A percentile compares a stretch with the other conserved stretches of the same genome.
Conservation (phyloP, 78 protist genomes). For the Dictyostelium firmibasis region DNA sequence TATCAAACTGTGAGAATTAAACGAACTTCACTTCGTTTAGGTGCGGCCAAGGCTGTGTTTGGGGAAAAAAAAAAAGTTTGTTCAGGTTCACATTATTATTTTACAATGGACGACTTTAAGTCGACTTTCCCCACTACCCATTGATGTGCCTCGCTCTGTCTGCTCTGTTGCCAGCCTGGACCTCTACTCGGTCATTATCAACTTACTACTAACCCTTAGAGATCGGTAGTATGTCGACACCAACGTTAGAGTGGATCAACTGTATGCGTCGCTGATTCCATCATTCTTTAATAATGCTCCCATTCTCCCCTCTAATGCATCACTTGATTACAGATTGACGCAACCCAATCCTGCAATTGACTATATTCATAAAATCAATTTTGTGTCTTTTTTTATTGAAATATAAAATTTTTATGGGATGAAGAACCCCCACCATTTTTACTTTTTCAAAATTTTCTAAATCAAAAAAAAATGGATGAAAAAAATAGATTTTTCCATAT, state of each 20-base stretch:
- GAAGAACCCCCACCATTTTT: too few species aligned
- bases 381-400: too few species aligned
- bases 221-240: not conserved
- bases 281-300: not conserved
- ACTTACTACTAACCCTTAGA: not conserved
- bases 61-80: not conserved
- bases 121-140: not conserved
- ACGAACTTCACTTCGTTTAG: too few species aligned
- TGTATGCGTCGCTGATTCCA: not conserved
- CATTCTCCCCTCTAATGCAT: not conserved
- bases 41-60: too few species aligned
- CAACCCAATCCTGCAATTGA: not conserved
- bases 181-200: not conserved
- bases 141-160: not conserved
- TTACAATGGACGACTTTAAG: not conserved
- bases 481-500: too few species aligned
- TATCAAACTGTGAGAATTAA: not conserved
- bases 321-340: not conserved
- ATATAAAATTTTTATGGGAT: not conserved
- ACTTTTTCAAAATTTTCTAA: too few species aligned
- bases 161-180: constrained; percentile 3
- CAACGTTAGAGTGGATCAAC: not conserved
- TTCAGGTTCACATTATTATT: not conserved
- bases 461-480: too few species aligned
- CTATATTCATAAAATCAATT: too few species aligned